Evolutionary conservation across 2,329 filamentous ascomycete genomes (phyloP).

Genomic region (Penicillium verrucosum): DNA sequence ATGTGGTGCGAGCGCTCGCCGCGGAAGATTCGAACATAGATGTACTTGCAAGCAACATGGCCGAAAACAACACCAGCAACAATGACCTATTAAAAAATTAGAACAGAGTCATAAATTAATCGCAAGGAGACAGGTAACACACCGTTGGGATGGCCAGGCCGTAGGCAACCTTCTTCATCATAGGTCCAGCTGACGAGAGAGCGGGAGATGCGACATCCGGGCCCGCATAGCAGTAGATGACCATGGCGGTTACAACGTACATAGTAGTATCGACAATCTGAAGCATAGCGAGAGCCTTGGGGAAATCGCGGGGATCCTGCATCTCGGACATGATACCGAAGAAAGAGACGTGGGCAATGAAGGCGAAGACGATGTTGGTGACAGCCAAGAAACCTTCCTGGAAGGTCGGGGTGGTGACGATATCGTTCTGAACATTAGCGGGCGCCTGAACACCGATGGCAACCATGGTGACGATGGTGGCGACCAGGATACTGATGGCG

Average conservation of each 20-base stretch:
- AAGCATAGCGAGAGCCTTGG: constrained; percentile 59
- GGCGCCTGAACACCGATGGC: constrained; percentile 55
- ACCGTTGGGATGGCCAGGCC: constrained; percentile 63
- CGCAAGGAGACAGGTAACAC: not conserved
- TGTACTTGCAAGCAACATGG: constrained; percentile 61
- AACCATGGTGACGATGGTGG: constrained; percentile 64
- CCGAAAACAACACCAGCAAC: constrained; percentile 66
- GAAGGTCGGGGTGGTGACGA: constrained; percentile 48
- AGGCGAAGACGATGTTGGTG: constrained; percentile 67
- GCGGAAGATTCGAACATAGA: constrained; percentile 60
- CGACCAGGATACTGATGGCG: constrained; percentile 60
- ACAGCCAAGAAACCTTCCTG: constrained; percentile 42
- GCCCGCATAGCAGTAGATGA: constrained; percentile 66
- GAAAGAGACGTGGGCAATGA: constrained; percentile 62
- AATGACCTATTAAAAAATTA: constrained; percentile 39
- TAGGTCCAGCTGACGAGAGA: constrained; percentile 57
- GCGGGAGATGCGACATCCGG: constrained; percentile 60
- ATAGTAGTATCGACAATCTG: constrained; percentile 58
- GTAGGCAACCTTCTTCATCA: constrained; percentile 61
- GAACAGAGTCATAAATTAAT: not conserved
- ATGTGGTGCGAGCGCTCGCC: constrained; percentile 53
- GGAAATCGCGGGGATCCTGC: constrained; percentile 56
- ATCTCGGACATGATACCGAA: constrained; percentile 64
- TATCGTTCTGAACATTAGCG: constrained; percentile 33
- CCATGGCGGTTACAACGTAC: constrained; percentile 62